Evolutionary conservation across 2,329 filamentous ascomycete species (phyloP), one percentile per base, ranked within the genome.

Genomic region (Cercospora zeina): DNA sequence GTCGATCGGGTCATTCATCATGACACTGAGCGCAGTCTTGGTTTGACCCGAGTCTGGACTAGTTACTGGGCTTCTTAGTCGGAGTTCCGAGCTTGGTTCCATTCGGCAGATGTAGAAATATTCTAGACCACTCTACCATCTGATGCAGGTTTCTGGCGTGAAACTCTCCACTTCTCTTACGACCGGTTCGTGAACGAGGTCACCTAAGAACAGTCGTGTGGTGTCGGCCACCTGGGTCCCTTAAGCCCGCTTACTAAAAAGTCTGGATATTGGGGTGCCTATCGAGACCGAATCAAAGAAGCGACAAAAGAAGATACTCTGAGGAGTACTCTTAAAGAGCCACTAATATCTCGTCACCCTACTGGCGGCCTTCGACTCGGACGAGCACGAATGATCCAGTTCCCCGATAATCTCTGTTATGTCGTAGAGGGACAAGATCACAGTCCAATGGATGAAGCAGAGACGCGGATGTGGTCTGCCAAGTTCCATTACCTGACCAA

Each of bases 401-500:
- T 47, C n/a, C 42, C 42, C 13, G 42, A 47, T 13, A 47, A 47
- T 27, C 11, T 47, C 21, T 47, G 42, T 9, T 47, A 47, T 11
- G 42, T 47, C 14, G 7, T 47, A 2, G 42, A 47, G 13, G 42
- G 42, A 11, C 42, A 47, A 47, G 42, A 47, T 21, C 42, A 53
- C 34, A 42, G 33, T 24, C 27, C 33, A 14, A 54, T 59, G 57
- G 33, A 53, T 0, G 57, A 21, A 30, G 37, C 42, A 4, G 57
- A 59, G 10, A 34, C 51, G 1, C 24, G 37, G 9, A 42, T 51
- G 33, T 59, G 57, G 57, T 33, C 30, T 27, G 57, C 50, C 33
- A 53, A 59, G 11, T 53, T 59, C n/a, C 33, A 59, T n/a, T n/a
- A 54, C 14, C 10, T 59, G 4, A 59, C 57, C n/a, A 59, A 59